These are phyloP conservation scores for Bryoglossum gracile DNA, from an alignment of 495 filamentous ascomycete species.

Conservation along the genomic window DNA sequence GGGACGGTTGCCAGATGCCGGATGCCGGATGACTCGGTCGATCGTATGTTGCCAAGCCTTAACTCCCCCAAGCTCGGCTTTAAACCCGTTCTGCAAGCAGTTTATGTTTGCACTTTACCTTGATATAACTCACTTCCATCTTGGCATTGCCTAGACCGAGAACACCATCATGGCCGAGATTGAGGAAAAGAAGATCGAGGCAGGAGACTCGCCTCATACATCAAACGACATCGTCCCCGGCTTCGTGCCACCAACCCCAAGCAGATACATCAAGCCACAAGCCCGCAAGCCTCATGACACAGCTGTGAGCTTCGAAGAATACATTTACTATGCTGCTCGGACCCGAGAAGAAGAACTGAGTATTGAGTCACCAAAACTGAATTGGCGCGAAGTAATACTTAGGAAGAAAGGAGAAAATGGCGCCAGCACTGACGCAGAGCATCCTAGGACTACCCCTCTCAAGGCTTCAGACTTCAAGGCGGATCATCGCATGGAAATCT, in stretches of 20 bases:
- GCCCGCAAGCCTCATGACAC: slow-evolving; percentile 22
- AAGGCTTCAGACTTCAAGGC: slow-evolving; percentile 7
- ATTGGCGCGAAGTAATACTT: slow-evolving; percentile 20
- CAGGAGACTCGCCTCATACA: neutral
- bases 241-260: no score
- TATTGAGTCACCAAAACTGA: slow-evolving; percentile 20
- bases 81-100: no score
- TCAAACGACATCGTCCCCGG: neutral
- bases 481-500: slow-evolving; percentile 6
- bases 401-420: slow-evolving; percentile 4
- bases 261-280: slow-evolving; percentile 30
- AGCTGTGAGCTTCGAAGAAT: slow-evolving; percentile 31
- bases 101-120: no score
- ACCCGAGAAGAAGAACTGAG: slow-evolving; percentile 35
- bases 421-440: slow-evolving; percentile 3
- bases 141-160: no score
- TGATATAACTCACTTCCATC: no score
- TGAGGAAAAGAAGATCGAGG: neutral
- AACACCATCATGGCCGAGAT: no score
- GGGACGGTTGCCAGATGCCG: no score
- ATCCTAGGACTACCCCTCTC: neutral
- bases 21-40: no score
- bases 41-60: no score
- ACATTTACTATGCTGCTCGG: slow-evolving; percentile 39
- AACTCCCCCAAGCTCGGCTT: no score